phyloP scores from a whole-genome alignment of 169 alveolate species.

The Plasmodium gallinaceum region DNA sequence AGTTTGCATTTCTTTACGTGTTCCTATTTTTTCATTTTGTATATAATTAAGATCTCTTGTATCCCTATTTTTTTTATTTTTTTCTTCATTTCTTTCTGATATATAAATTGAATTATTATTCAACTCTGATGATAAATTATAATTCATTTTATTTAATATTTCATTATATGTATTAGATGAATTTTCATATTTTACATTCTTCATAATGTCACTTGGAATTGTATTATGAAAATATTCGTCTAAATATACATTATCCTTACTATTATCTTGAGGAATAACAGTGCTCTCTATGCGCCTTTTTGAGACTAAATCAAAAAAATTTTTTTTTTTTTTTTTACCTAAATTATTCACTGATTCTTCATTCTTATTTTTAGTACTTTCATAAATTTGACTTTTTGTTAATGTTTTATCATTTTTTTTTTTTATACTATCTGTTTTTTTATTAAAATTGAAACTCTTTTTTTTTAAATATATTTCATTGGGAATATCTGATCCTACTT shows the following conservation, averaged over 20 bases:
- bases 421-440: slow-evolving; percentile 20
- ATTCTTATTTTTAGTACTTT: slow-evolving; percentile 19
- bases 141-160: slow-evolving; percentile 2
- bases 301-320: not conserved
- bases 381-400: slow-evolving; percentile 8
- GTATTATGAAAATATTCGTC: slow-evolving; percentile 33
- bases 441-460: slow-evolving; percentile 8
- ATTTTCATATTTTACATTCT: slow-evolving; percentile 49
- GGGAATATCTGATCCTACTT: slow-evolving; percentile 10
- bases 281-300: not conserved
- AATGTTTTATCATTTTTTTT: slow-evolving; percentile 38
- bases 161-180: slow-evolving; percentile 25
- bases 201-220: slow-evolving; percentile 21
- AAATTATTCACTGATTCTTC: not conserved
- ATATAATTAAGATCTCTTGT: not conserved
- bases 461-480: slow-evolving; percentile 14
- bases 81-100: not conserved
- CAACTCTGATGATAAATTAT: slow-evolving; percentile 13
- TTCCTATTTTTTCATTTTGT: slow-evolving; percentile 16
- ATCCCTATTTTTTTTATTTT: not conserved
- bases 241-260: not conserved
- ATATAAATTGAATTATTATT: not conserved
- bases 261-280: not conserved
- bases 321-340: not conserved
- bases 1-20: slow-evolving; percentile 13